These are phyloP conservation scores for Lactifluus piperatus DNA, from an alignment of 768 basidiomycete genomes.

Conservation along the genomic window DNA sequence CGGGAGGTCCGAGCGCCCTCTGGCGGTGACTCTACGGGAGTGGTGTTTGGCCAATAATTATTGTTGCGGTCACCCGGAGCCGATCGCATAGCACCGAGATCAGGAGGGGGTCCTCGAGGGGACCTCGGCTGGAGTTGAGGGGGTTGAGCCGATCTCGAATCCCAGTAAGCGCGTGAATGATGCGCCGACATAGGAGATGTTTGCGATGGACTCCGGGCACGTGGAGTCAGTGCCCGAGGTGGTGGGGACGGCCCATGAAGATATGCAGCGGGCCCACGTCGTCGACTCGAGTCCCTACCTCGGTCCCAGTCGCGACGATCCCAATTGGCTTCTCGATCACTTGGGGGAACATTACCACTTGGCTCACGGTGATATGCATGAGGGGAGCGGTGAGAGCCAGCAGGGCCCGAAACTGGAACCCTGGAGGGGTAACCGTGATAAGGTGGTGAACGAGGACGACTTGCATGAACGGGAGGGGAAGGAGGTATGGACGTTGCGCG, in stretches of 20 bases:
- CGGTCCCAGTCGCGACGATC: slow-evolving; percentile 58
- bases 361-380: slow-evolving; percentile 47
- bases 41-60: slow-evolving; percentile 9
- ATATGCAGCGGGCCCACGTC: slow-evolving; percentile 28
- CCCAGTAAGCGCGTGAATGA: slow-evolving; percentile 50
- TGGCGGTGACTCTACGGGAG: slow-evolving; percentile 17
- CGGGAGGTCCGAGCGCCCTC: slow-evolving; percentile 20
- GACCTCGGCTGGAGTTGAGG: slow-evolving; percentile 26
- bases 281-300: slow-evolving; percentile 22
- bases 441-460: slow-evolving; percentile 43
- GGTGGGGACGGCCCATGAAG: slow-evolving; percentile 25
- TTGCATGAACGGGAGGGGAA: slow-evolving; percentile 43
- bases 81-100: slow-evolving; percentile 6
- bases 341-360: slow-evolving; percentile 34
- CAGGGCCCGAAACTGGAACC: slow-evolving; percentile 43
- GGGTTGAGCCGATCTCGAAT: slow-evolving; percentile 38
- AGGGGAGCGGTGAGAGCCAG: slow-evolving; percentile 49
- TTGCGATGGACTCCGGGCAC: slow-evolving; percentile 28
- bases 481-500: slow-evolving; percentile 50
- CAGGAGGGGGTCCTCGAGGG: slow-evolving; percentile 5
- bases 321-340: slow-evolving; percentile 51
- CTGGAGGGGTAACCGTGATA: slow-evolving; percentile 44
- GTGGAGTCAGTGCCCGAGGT: slow-evolving; percentile 37
- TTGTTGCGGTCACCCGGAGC: slow-evolving; percentile 3
- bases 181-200: slow-evolving; percentile 51